These are phyloP conservation scores for Chaetomium fimeti DNA, from an alignment of 495 filamentous ascomycete genomes.

Conservation along the genomic window DNA sequence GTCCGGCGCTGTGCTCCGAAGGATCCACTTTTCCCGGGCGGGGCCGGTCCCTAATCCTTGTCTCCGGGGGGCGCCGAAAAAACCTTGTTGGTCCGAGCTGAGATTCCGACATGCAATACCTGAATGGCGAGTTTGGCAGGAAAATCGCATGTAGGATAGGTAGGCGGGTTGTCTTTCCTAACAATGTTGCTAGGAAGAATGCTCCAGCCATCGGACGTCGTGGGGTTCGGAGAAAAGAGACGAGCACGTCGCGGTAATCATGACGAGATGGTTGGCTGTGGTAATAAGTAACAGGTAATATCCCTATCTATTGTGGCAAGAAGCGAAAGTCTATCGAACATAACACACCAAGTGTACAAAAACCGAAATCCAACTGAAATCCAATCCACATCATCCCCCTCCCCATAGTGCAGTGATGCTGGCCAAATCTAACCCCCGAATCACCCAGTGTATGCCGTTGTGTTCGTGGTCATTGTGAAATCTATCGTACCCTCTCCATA, in stretches of 20 bases:
- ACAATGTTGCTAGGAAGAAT: too few species aligned
- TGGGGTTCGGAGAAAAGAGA: too few species aligned
- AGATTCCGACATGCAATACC: constrained; percentile 6
- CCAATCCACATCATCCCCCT: background rate
- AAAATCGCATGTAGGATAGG: background rate
- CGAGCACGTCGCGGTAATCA: too few species aligned
- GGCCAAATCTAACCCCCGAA: background rate
- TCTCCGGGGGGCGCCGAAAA: background rate
- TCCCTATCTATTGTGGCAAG: background rate
- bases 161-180: too few species aligned
- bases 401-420: constrained; percentile 10
- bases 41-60: background rate
- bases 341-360: background rate
- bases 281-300: too few species aligned
- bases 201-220: too few species aligned
- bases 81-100: constrained; percentile 1
- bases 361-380: background rate
- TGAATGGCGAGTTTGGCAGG: constrained; percentile 3
- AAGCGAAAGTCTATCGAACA: background rate
- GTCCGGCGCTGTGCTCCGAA: background rate
- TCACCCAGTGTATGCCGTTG: background rate
- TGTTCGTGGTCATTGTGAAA: background rate
- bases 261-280: background rate
- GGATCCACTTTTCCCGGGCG: background rate
- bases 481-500: background rate